Conservation (phyloP, 768 basidiomycete genomes). For the Suillus decipiens region DNA sequence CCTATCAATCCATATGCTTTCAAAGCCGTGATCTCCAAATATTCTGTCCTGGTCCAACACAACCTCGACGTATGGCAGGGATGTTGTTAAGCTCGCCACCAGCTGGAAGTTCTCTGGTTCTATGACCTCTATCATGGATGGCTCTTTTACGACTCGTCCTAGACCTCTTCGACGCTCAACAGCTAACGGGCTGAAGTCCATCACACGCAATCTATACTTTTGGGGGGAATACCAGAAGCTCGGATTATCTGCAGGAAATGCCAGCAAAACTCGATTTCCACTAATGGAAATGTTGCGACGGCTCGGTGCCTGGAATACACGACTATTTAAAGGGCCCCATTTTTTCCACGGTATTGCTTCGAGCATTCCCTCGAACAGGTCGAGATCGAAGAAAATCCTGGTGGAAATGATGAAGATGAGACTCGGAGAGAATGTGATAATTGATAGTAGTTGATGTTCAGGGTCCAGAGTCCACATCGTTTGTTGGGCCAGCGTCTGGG, state of each 20-base stretch:
- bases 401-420: constrained; percentile 1
- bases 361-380: background rate
- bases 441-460: background rate
- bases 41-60: background rate
- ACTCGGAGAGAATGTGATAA: background rate
- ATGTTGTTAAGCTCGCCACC: background rate
- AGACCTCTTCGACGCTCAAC: background rate
- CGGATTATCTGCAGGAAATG: background rate
- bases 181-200: constrained; percentile 4
- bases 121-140: constrained; percentile 1
- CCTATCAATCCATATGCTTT: background rate
- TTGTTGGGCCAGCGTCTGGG: background rate
- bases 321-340: background rate
- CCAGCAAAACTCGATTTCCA: background rate
- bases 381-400: background rate
- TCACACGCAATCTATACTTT: background rate
- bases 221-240: background rate
- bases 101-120: background rate
- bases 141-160: background rate
- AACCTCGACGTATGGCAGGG: background rate
- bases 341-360: background rate
- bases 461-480: background rate
- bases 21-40: background rate
- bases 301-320: background rate
- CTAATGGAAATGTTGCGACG: background rate